Conservation (phyloP, 345 rosid genomes). For the Odontarrhena argentea region DNA sequence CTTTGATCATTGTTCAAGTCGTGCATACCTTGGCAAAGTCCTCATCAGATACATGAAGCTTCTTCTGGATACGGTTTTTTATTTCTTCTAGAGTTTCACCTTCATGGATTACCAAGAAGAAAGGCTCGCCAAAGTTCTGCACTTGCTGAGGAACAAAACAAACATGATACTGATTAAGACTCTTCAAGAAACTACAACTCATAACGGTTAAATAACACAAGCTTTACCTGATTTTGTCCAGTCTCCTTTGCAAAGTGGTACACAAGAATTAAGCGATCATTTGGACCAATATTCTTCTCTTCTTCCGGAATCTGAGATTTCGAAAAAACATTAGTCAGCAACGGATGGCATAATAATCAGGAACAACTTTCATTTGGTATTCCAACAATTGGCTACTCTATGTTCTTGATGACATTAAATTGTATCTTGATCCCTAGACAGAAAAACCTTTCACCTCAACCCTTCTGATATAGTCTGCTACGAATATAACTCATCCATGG, state of each 20-base stretch:
- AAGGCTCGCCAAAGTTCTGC: slow-evolving; percentile 95
- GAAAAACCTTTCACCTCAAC: neutral
- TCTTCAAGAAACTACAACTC: neutral
- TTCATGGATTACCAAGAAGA: slow-evolving; percentile 90
- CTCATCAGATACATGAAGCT: slow-evolving; percentile 88
- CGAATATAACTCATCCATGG: slow-evolving; percentile 3
- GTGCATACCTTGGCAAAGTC: slow-evolving; percentile 85
- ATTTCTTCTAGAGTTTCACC: slow-evolving; percentile 86
- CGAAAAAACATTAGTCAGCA: slow-evolving; percentile 7
- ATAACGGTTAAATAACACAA: neutral
- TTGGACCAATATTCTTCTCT: slow-evolving; percentile 89
- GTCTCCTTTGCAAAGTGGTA: slow-evolving; percentile 89
- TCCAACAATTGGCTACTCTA: slow-evolving; percentile 21
- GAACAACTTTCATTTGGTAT: slow-evolving; percentile 3
- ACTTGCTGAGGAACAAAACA: slow-evolving; percentile 61
- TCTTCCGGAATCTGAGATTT: slow-evolving; percentile 81
- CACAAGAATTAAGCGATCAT: slow-evolving; percentile 88
- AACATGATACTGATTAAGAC: slow-evolving; percentile 20
- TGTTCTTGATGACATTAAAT: slow-evolving; percentile 6
- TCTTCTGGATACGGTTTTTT: slow-evolving; percentile 83
- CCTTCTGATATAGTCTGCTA: slow-evolving; percentile 3
- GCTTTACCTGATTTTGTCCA: slow-evolving; percentile 66
- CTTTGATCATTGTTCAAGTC: neutral
- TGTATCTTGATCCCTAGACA: slow-evolving; percentile 3
- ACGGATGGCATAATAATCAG: slow-evolving; percentile 5